Conservation (phyloP, 2,329 filamentous ascomycete genomes). For the Cryphonectria radicalis region DNA sequence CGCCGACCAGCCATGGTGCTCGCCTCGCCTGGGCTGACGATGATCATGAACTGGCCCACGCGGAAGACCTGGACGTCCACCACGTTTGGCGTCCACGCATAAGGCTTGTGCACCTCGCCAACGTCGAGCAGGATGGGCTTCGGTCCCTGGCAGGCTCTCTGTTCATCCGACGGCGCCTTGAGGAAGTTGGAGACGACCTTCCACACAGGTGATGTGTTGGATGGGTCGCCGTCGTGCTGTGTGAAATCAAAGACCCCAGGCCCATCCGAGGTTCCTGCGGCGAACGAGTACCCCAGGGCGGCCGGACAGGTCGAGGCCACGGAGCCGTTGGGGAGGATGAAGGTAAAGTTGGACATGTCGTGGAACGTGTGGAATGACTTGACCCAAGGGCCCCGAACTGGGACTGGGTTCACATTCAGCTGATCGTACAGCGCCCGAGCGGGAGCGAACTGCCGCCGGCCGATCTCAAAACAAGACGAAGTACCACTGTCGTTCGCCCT, state of each 20-base stretch:
- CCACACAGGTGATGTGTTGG: conserved; percentile 74
- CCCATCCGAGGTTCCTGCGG: conserved; percentile 89
- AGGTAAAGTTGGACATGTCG: conserved; percentile 77
- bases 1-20: conserved; percentile 91
- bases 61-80: conserved; percentile 87
- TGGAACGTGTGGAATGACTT: conserved; percentile 86
- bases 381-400: conserved; percentile 67
- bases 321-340: conserved; percentile 74
- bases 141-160: conserved; percentile 74
- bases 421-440: conserved; percentile 53
- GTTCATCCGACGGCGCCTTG: conserved; percentile 70
- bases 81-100: conserved; percentile 88
- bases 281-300: conserved; percentile 89
- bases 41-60: conserved; percentile 81
- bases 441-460: conserved; percentile 67
- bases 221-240: conserved; percentile 77
- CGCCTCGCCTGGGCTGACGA: conserved; percentile 84
- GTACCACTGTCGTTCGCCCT: conserved; percentile 70
- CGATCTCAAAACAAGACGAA: conserved; percentile 77
- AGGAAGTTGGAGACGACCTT: conserved; percentile 72
- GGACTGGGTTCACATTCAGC: conserved; percentile 49
- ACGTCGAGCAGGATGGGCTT: conserved; percentile 91
- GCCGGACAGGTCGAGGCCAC: conserved; percentile 78
- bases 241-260: conserved; percentile 93
- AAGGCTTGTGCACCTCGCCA: conserved; percentile 77